Evolutionary conservation across 176 grass and related monocot species (phyloP).

Genomic region (Eleusine coracana): DNA sequence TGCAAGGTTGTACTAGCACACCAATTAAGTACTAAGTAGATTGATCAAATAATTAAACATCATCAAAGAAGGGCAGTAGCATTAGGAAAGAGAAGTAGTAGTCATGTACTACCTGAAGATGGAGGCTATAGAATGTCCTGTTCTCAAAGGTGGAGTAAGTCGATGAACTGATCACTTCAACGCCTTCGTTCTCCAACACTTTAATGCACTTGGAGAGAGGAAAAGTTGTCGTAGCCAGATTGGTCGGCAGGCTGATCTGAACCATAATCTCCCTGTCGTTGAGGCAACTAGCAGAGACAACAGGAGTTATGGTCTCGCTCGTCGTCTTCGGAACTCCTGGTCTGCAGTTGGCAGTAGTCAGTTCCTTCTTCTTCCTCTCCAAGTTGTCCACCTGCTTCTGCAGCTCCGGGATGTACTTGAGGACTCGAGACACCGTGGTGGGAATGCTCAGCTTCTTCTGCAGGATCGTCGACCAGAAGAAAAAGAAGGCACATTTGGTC

Average conservation of each 20-base stretch:
- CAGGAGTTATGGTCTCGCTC: constrained; percentile 14
- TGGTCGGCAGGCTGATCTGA: constrained; percentile 59
- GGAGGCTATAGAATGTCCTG: constrained; percentile 72
- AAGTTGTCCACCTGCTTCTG: constrained; percentile 62
- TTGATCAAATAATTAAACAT: background rate
- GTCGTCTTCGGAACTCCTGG: constrained; percentile 11
- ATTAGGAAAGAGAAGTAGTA: background rate
- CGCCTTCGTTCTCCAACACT: constrained; percentile 70
- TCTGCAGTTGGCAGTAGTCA: constrained; percentile 41
- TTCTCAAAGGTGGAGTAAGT: constrained; percentile 46
- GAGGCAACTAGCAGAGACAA: constrained; percentile 64
- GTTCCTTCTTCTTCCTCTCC: constrained; percentile 64
- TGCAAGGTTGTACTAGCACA: too few species aligned
- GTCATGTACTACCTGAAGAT: constrained; percentile 63
- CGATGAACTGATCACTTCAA: constrained; percentile 63
- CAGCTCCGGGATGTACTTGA: constrained; percentile 91
- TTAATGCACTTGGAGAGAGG: constrained; percentile 60
- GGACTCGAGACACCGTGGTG: constrained; percentile 58
- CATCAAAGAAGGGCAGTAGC: background rate
- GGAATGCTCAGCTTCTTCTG: constrained; percentile 94
- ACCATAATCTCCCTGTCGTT: constrained; percentile 76
- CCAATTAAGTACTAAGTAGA: too few species aligned
- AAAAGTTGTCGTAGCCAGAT: constrained; percentile 23
- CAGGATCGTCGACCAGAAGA: background rate
- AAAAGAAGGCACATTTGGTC: background rate